phyloP scores from a whole-genome alignment of 2,329 filamentous ascomycete species.

The Didymosphaeria variabile region DNA sequence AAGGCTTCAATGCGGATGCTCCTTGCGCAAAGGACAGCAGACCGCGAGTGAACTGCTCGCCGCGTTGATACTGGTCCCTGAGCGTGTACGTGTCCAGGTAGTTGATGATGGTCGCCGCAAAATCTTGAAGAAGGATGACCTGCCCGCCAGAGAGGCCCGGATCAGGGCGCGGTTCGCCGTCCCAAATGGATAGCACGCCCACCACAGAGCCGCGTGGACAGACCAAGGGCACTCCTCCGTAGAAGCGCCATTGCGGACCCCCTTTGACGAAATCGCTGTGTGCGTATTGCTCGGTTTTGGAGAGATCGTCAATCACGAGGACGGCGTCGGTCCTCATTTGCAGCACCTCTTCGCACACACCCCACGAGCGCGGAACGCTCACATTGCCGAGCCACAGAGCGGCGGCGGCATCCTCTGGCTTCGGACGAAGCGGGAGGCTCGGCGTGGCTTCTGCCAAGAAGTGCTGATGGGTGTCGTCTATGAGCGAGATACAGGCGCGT shows the following conservation, averaged over 20 bases:
- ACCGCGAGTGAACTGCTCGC: slow-evolving; percentile 43
- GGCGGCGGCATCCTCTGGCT: slow-evolving; percentile 17
- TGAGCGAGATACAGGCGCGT: slow-evolving; percentile 48
- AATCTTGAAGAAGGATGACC: slow-evolving; percentile 30
- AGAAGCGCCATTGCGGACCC: slow-evolving; percentile 30
- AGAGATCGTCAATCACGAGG: slow-evolving; percentile 31
- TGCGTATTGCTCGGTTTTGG: slow-evolving; percentile 16
- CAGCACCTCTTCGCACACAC: slow-evolving; percentile 36
- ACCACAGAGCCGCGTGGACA: slow-evolving; percentile 29
- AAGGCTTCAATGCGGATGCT: slow-evolving; percentile 30
- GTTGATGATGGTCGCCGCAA: slow-evolving; percentile 35
- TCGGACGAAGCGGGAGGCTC: slow-evolving; percentile 32
- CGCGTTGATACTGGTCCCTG: slow-evolving; percentile 34
- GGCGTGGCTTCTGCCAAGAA: slow-evolving; percentile 51
- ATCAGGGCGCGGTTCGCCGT: slow-evolving; percentile 24
- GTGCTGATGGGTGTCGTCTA: slow-evolving; percentile 46
- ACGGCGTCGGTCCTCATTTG: slow-evolving; percentile 15
- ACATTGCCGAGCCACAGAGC: slow-evolving; percentile 42
- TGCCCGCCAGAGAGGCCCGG: slow-evolving; percentile 23
- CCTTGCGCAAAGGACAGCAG: slow-evolving; percentile 44
- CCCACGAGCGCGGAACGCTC: slow-evolving; percentile 38
- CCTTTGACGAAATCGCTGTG: slow-evolving; percentile 23
- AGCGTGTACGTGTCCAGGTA: slow-evolving; percentile 40
- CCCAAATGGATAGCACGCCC: slow-evolving; percentile 33
- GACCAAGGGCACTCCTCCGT: slow-evolving; percentile 34